These are phyloP conservation scores for Rhodotorula toruloides DNA, from an alignment of 768 basidiomycete genomes.

Conservation along the genomic window DNA sequence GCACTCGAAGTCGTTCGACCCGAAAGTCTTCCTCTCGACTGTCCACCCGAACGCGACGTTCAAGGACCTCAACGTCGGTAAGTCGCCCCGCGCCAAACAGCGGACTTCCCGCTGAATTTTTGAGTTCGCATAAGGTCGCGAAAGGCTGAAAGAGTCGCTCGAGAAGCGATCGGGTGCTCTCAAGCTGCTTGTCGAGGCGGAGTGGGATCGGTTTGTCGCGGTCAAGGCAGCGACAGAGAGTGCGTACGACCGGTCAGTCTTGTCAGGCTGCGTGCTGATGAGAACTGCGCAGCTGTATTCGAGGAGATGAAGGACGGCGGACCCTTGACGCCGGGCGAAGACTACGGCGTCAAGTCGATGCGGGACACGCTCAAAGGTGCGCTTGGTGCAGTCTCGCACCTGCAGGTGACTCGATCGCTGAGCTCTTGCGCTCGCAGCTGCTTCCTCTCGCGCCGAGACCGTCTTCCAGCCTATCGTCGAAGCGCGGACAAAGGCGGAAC, in stretches of 20 bases:
- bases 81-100: slow-evolving; percentile 40
- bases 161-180: slow-evolving; percentile 92
- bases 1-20: slow-evolving; percentile 90
- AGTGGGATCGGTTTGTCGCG: slow-evolving; percentile 94
- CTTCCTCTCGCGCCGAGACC: slow-evolving; percentile 87
- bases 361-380: slow-evolving; percentile 78
- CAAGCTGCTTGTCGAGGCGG: slow-evolving; percentile 88
- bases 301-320: slow-evolving; percentile 83
- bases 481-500: slow-evolving; percentile 88
- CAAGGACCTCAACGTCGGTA: slow-evolving; percentile 77
- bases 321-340: slow-evolving; percentile 65
- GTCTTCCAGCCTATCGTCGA: slow-evolving; percentile 94
- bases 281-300: slow-evolving; percentile 64
- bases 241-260: slow-evolving; percentile 45
- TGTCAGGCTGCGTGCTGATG: background rate
- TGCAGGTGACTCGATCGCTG: background rate
- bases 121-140: background rate
- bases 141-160: slow-evolving; percentile 55
- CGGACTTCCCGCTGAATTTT: background rate
- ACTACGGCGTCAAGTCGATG: slow-evolving; percentile 76
- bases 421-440: slow-evolving; percentile 53
- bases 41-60: slow-evolving; percentile 94
- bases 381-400: slow-evolving; percentile 37
- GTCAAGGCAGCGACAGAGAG: slow-evolving; percentile 97
- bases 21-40: slow-evolving; percentile 82